Percentiles rank a stretch among this genome's conserved stretches.
Evolutionary conservation across 208 protist genomes (phyloP).

Genomic region (Trypanosoma rangeli): DNA sequence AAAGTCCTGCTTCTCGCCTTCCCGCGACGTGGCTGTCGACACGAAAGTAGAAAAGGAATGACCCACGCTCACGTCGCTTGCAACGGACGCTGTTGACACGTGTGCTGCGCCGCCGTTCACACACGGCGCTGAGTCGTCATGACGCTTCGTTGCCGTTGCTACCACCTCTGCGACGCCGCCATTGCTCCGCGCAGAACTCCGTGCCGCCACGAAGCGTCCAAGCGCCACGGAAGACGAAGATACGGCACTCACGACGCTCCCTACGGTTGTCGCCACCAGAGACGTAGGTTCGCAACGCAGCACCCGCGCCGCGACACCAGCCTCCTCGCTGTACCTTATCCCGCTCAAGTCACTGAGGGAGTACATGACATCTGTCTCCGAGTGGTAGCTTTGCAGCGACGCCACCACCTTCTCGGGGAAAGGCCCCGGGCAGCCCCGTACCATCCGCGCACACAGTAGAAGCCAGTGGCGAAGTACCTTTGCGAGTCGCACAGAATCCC

Average conservation of each 20-base stretch:
- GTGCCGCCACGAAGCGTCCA: background rate
- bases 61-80: background rate
- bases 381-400: conserved; percentile 16
- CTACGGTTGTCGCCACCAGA: background rate
- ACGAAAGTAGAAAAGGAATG: background rate
- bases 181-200: background rate
- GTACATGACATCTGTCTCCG: conserved; percentile 17
- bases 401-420: background rate
- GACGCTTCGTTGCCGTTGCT: background rate
- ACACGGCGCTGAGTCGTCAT: background rate
- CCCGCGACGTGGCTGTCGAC: background rate
- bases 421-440: background rate
- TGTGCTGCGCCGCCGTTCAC: background rate
- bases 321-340: conserved; percentile 19
- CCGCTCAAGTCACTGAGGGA: conserved; percentile 17
- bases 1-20: conserved; percentile 1
- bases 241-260: conserved; percentile 5
- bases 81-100: background rate
- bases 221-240: too few relatives aligned
- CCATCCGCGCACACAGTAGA: conserved; percentile 1
- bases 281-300: background rate
- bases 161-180: background rate
- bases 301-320: conserved; percentile 1
- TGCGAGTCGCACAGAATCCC: conserved; percentile 5
- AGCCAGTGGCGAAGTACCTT: conserved; percentile 20